A percentile compares a stretch with the other conserved stretches of the same genome.
phyloP scores from a whole-genome alignment of 2,329 filamentous ascomycete species.

The Curvularia sp. region DNA sequence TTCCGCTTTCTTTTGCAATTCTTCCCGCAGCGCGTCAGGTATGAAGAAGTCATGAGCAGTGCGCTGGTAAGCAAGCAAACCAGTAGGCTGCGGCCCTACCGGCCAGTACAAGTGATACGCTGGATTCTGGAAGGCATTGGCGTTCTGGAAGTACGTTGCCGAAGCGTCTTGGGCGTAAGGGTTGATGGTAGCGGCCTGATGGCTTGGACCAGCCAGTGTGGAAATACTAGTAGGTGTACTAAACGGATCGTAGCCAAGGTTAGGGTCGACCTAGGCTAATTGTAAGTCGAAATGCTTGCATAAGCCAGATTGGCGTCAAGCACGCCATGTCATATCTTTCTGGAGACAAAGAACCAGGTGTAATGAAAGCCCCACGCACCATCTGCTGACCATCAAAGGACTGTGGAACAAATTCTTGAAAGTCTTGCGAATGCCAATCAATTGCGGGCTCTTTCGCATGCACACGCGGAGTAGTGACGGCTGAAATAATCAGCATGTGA shows the following conservation, averaged over 20 bases:
- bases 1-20: constrained; percentile 86
- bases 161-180: constrained; percentile 79
- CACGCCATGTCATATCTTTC: constrained; percentile 1
- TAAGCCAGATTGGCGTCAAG: neutral
- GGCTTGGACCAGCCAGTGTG: constrained; percentile 44
- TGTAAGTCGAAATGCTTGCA: constrained; percentile 11
- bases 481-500: constrained; percentile 36
- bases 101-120: constrained; percentile 90
- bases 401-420: constrained; percentile 64
- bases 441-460: constrained; percentile 57
- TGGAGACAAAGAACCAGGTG: neutral
- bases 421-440: constrained; percentile 59
- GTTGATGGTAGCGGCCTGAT: constrained; percentile 56
- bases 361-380: constrained; percentile 50
- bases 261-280: constrained; percentile 43
- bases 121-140: constrained; percentile 63
- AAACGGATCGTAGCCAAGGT: constrained; percentile 56
- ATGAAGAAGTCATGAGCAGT: constrained; percentile 92
- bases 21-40: constrained; percentile 83
- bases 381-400: constrained; percentile 58
- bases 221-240: constrained; percentile 47
- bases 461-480: constrained; percentile 53
- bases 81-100: constrained; percentile 80
- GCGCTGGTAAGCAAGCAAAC: constrained; percentile 83
- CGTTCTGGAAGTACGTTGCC: constrained; percentile 70